phyloP scores from a whole-genome alignment of 441 rosid genomes.

The Theobroma grandiflorum region DNA sequence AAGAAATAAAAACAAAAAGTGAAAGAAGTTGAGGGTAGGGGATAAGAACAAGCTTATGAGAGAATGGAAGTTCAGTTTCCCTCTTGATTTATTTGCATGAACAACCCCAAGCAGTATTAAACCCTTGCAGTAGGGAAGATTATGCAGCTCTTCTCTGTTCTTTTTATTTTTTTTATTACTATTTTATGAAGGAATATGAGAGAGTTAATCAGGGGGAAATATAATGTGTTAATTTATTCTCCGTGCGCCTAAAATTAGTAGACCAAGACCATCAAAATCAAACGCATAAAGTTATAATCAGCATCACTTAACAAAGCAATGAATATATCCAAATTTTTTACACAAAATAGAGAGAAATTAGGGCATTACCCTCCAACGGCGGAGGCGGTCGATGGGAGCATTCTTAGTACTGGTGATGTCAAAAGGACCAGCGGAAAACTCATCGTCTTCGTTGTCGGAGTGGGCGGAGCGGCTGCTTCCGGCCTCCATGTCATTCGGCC shows the following conservation, averaged over 20 bases:
- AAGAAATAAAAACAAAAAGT: not conserved
- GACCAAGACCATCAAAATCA: conserved; percentile 1
- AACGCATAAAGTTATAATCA: not conserved
- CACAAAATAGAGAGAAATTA: not conserved
- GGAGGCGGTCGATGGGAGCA: conserved; percentile 56
- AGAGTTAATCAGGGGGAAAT: no score
- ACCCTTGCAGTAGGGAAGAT: not conserved
- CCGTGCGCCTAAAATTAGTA: conserved; percentile 22
- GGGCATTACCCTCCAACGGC: conserved; percentile 72
- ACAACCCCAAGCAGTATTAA: not conserved
- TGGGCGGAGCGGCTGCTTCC: conserved; percentile 39
- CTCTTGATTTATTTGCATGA: not conserved
- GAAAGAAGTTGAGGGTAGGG: not conserved
- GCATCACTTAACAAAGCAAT: not conserved
- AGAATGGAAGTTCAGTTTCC: not conserved
- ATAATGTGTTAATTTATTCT: not conserved
- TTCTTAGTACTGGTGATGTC: conserved; percentile 59
- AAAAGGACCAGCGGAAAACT: conserved; percentile 47
- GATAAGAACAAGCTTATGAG: not conserved
- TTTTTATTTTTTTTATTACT: no score
- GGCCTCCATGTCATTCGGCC: conserved; percentile 56
- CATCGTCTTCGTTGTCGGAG: conserved; percentile 26
- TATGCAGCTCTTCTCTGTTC: not conserved
- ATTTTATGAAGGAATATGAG: no score
- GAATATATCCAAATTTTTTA: not conserved